These are phyloP conservation scores for Leccinum griseonigrum DNA, from an alignment of 1,284 basidiomycete species.

Conservation along the genomic window DNA sequence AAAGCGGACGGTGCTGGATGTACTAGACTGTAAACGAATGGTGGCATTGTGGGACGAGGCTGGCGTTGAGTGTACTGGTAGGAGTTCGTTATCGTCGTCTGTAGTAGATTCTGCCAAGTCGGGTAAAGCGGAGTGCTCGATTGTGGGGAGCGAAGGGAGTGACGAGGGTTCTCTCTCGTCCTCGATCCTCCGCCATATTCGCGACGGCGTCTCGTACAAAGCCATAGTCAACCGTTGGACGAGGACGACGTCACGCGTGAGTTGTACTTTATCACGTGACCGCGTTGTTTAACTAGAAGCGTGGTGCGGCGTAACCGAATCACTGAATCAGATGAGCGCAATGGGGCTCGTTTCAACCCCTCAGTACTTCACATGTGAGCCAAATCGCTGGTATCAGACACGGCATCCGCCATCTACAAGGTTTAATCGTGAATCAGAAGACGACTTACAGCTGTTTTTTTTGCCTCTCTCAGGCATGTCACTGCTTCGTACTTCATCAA, in stretches of 20 bases:
- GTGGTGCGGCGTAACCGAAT: too few relatives aligned
- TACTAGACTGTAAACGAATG: slow-evolving; percentile 53
- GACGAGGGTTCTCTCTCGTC: slow-evolving; percentile 75
- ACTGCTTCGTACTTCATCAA: background rate
- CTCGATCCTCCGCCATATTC: slow-evolving; percentile 77
- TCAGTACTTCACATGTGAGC: too few relatives aligned
- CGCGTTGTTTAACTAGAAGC: background rate
- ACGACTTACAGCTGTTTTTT: too few relatives aligned
- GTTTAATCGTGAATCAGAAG: too few relatives aligned
- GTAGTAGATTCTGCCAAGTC: slow-evolving; percentile 34
- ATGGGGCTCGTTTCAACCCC: too few relatives aligned
- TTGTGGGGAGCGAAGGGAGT: slow-evolving; percentile 65
- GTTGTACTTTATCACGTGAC: background rate
- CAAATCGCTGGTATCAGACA: too few relatives aligned
- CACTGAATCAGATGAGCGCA: too few relatives aligned
- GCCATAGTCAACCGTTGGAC: slow-evolving; percentile 25
- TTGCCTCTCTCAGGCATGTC: too few relatives aligned
- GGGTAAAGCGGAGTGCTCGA: slow-evolving; percentile 56
- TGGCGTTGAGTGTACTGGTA: slow-evolving; percentile 67
- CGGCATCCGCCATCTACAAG: too few relatives aligned
- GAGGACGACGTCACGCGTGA: background rate
- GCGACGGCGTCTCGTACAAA: slow-evolving; percentile 72
- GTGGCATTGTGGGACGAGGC: slow-evolving; percentile 41
- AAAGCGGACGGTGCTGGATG: slow-evolving; percentile 68
- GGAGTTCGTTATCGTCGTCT: slow-evolving; percentile 33